Base-by-base conservation (phyloP, 805 yeast genomes). In the Teunomyces lycoperdinae region DNA sequence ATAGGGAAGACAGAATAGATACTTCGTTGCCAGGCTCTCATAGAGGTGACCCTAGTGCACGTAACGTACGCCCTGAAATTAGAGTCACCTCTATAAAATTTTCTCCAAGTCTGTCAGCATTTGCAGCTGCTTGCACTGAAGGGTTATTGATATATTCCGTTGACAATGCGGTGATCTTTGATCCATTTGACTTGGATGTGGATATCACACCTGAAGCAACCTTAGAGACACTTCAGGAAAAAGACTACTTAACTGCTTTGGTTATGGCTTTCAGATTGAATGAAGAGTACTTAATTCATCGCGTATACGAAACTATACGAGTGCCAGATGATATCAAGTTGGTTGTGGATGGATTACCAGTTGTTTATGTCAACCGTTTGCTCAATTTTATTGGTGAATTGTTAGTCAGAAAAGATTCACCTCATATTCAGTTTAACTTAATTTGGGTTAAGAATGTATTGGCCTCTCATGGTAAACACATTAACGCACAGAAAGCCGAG, bases 101-200 rank as follows among this genome's bases (percentile, higher is more conserved):
- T 60, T 88, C 96, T 1, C 99, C 99, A 14, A 85, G 97, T 0
- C 86, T 95, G 1, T 76, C 85, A 16, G 83, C 95, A 30, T 94
- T 94, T 74, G 94, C 96, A 0, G 96, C 96, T 36, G 94, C 97
- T 0, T 84, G 97, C 0, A 94, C 99, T 0, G 98, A 92, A 64
- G 99, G 99, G 7, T 71, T 94, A 41, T 71, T 90, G 48, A 73
- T 94, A 1, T 94, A 80, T 63, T 85, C 96, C 1, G 79, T 90
- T 34, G 95, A 92, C 64, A 84, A 83, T 43, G 71, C 80, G 9
- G 68, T 85, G 43, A 70, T 84, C 27, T 94, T 94, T 62, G 99
- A 94, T 72, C 99, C 99, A 30, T 89, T 89, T 63, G 98, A 94
- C 64, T 76, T 94, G 61, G 98, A 92, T 62, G 74, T 90, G 42